Conservation (phyloP, 352 stramenopile species). For the Pythium plurisporium region DNA sequence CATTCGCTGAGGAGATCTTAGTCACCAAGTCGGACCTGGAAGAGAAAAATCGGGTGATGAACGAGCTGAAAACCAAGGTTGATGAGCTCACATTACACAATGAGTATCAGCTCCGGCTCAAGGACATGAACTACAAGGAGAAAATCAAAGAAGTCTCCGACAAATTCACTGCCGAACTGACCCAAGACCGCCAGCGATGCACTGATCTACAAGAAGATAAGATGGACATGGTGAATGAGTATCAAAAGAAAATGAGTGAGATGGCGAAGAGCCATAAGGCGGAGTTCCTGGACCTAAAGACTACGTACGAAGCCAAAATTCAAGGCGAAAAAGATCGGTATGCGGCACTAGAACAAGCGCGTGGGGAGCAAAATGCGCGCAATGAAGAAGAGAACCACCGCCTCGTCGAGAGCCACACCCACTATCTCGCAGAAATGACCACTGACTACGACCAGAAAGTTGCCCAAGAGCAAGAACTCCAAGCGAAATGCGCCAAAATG, state of each 20-base stretch:
- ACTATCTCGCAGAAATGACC: constrained; percentile 89
- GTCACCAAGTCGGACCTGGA: constrained; percentile 93
- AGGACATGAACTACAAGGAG: constrained; percentile 95
- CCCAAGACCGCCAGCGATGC: constrained; percentile 90
- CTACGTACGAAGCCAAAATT: constrained; percentile 88
- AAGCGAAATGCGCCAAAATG: constrained; percentile 49
- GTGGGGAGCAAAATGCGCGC: constrained; percentile 63
- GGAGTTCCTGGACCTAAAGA: constrained; percentile 89
- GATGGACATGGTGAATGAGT: constrained; percentile 87
- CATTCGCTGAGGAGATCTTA: constrained; percentile 90
- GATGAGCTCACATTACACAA: constrained; percentile 93
- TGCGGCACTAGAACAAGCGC: constrained; percentile 70
- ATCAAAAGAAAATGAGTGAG: constrained; percentile 88
- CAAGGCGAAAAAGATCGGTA: constrained; percentile 89
- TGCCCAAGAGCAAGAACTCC: constrained; percentile 73
- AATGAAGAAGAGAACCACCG: constrained; percentile 76
- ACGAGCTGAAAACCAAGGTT: constrained; percentile 92
- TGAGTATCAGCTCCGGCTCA: constrained; percentile 93
- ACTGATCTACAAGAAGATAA: constrained; percentile 89
- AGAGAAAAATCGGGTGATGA: constrained; percentile 90
- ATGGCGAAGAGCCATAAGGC: constrained; percentile 88
- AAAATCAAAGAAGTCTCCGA: constrained; percentile 95
- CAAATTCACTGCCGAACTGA: constrained; percentile 91
- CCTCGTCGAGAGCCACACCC: constrained; percentile 73
- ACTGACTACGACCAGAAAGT: constrained; percentile 92